Evolutionary conservation across 2,329 filamentous ascomycete species (phyloP).

Genomic region (Purpureocillium lavendulum): DNA sequence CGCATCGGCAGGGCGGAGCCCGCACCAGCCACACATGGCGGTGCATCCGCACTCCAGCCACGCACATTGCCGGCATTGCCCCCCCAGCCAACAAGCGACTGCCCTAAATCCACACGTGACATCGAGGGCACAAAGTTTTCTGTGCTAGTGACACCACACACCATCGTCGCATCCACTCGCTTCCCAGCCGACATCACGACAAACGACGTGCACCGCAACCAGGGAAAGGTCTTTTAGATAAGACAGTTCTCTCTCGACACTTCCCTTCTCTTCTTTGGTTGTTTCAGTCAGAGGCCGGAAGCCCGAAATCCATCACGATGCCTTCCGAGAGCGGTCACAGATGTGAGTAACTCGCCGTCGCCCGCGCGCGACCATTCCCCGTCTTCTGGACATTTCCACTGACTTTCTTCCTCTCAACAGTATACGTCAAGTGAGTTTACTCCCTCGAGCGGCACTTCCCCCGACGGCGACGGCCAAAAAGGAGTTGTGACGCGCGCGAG

Average conservation of each 20-base stretch:
- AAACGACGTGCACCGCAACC: constrained; percentile 32
- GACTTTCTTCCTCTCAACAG: constrained; percentile 28
- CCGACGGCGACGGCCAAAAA: too few relatives aligned
- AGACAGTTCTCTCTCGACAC: constrained; percentile 32
- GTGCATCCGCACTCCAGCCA: constrained; percentile 1
- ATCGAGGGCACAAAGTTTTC: constrained; percentile 25
- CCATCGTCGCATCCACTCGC: constrained; percentile 26
- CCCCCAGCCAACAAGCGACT: constrained; percentile 1
- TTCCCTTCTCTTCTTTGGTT: constrained; percentile 32
- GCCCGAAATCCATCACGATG: constrained; percentile 59
- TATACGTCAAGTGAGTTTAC: constrained; percentile 80
- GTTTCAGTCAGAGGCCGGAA: constrained; percentile 36
- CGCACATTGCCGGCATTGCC: background rate
- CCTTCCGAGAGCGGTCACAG: constrained; percentile 81
- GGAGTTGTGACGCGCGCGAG: background rate
- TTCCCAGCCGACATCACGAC: constrained; percentile 26
- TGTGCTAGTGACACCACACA: constrained; percentile 22
- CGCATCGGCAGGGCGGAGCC: background rate
- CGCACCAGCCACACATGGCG: constrained; percentile 5
- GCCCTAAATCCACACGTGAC: constrained; percentile 28
- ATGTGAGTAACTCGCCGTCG: constrained; percentile 54
- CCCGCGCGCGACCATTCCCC: background rate
- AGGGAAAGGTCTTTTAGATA: constrained; percentile 37
- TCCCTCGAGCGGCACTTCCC: too few relatives aligned
- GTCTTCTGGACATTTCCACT: too few relatives aligned